Evolutionary conservation across 2,329 filamentous ascomycete species (phyloP), one percentile per base, ranked within the genome.

Genomic region (Fusarium nisikadoi): DNA sequence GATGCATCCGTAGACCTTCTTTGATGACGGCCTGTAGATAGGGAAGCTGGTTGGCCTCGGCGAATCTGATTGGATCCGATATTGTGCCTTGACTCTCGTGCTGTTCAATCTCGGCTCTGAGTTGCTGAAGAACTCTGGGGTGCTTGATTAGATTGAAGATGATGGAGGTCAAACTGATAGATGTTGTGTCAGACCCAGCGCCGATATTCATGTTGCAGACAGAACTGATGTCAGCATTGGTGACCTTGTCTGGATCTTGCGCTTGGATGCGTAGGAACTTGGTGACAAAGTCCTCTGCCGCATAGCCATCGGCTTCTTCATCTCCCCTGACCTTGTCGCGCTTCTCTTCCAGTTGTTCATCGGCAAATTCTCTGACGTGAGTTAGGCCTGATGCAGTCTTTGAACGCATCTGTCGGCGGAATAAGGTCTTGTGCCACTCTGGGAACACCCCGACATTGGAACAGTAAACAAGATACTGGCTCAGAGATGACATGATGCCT

Each of bases 231-330:
- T 54, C 50, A 0, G 36, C 25, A 8, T 42, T 6, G 5, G 35
- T 41, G 1, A 41, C 11, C 35, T 54, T 54, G 0, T 0, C 20
- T 1, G 35, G 25, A 19, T 54, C 25, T 3, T 14, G 20, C 0
- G 36, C 4, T 4, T 54, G 50, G 8, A 54, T 5, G 6, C 50
- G 50, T 14, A 54, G 5, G 2, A 54, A 19, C 20, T 54, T 54
- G 25, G 25, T 42, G 11, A 42, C 12, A 11, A 54, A 54, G 25
- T 42, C 50, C 20, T 42, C 50, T 31, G 36, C 36, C 2, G 2
- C 35, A 23, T 41, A 2, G 4, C 3, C 2, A n/a, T 19, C 0
- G 2, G 4, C 0, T 1, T 4, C 2, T 6, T 29, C 10, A 23
- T 11, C 20, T 42, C 19, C 6, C 3, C 31, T 8, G 36, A 4